Conservation (phyloP, 1,284 basidiomycete genomes). For the Phaffia rhodozyma region DNA sequence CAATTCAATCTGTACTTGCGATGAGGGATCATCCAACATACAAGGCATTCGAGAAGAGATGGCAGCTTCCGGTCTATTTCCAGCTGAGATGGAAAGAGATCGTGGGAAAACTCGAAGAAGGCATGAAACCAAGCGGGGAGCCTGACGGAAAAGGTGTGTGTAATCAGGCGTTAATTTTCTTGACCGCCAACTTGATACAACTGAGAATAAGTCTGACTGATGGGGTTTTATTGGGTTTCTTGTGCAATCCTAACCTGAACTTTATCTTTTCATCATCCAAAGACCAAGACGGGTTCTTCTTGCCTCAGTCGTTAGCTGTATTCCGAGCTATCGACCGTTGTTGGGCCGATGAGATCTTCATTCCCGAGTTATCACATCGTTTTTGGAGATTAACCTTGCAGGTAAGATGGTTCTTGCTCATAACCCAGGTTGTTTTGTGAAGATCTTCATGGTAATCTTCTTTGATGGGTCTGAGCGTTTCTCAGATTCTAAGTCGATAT, state of each 20-base stretch:
- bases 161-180: background rate
- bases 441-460: background rate
- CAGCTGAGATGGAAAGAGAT: slow-evolving; percentile 97
- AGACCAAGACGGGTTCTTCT: slow-evolving; percentile 26
- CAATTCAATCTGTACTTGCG: slow-evolving; percentile 50
- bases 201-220: background rate
- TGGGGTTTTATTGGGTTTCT: background rate
- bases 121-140: slow-evolving; percentile 33
- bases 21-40: slow-evolving; percentile 64
- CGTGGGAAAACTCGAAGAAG: slow-evolving; percentile 58
- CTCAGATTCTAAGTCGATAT: slow-evolving; percentile 63
- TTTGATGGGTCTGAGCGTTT: background rate
- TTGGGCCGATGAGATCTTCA: slow-evolving; percentile 73
- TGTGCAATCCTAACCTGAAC: background rate
- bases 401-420: slow-evolving; percentile 37
- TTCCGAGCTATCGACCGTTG: slow-evolving; percentile 63
- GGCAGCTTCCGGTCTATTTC: slow-evolving; percentile 95
- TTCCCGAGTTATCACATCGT: slow-evolving; percentile 62
- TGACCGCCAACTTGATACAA: background rate
- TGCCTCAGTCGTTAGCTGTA: slow-evolving; percentile 52
- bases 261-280: background rate
- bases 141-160: slow-evolving; percentile 4
- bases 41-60: slow-evolving; percentile 62
- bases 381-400: slow-evolving; percentile 85
- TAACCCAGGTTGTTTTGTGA: no score